A percentile compares a stretch with the other conserved stretches of the same genome.
These are phyloP conservation scores for Oryza longistaminata DNA, from an alignment of 176 grass and related monocot species.

Conservation along the genomic window DNA sequence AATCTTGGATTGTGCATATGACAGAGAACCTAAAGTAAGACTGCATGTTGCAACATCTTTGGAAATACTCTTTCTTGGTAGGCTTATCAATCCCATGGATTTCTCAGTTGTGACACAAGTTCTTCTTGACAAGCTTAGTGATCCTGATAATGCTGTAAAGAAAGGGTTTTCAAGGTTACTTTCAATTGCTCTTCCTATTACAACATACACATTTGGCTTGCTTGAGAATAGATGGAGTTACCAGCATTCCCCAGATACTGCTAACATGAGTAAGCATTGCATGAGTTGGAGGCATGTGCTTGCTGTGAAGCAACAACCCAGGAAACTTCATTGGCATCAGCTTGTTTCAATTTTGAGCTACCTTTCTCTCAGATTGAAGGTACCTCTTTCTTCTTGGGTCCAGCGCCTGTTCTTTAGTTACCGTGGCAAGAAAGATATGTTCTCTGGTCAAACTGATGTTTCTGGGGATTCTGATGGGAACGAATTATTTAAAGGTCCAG, in stretches of 20 bases:
- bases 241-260: conserved; percentile 42
- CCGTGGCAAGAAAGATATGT: conserved; percentile 67
- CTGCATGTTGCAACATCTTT: conserved; percentile 75
- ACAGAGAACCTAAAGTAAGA: conserved; percentile 85
- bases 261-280: conserved; percentile 52
- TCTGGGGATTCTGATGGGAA: conserved; percentile 58
- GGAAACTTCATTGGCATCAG: conserved; percentile 90
- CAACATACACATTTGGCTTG: conserved; percentile 79
- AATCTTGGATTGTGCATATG: conserved; percentile 85
- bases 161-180: conserved; percentile 72
- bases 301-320: conserved; percentile 74
- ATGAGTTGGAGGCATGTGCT: conserved; percentile 77
- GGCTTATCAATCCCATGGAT: conserved; percentile 67
- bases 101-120: conserved; percentile 59
- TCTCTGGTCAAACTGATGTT: conserved; percentile 65
- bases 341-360: conserved; percentile 95
- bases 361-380: conserved; percentile 86
- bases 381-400: conserved; percentile 91
- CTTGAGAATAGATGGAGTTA: conserved; percentile 47
- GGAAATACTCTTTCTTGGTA: conserved; percentile 69
- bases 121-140: conserved; percentile 90
- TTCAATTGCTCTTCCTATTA: conserved; percentile 67
- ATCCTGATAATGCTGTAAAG: conserved; percentile 82
- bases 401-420: conserved; percentile 83
- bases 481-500: conserved; percentile 49